Conservation (phyloP, 768 basidiomycete genomes). For the Lactarius tabidus region DNA sequence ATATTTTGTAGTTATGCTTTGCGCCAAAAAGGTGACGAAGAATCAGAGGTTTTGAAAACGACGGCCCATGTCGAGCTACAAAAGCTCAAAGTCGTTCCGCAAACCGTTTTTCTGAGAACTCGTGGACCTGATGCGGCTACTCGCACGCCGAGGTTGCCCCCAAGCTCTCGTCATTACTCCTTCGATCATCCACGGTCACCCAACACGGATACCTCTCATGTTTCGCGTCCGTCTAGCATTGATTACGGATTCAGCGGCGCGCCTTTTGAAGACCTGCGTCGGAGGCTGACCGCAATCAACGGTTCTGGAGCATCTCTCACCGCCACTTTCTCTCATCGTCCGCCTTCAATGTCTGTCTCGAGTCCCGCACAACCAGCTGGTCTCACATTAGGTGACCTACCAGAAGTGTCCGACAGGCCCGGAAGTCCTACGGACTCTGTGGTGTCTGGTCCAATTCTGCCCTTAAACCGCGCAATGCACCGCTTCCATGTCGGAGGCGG, state of each 20-base stretch:
- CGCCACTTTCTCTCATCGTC: conserved; percentile 37
- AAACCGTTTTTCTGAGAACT: conserved; percentile 83
- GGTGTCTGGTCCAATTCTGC: conserved; percentile 65
- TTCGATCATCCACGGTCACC: conserved; percentile 41
- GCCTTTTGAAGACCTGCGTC: conserved; percentile 74
- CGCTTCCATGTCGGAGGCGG: conserved; percentile 65
- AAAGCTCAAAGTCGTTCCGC: conserved; percentile 85
- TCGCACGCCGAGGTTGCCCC: conserved; percentile 36
- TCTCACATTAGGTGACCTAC: conserved; percentile 29
- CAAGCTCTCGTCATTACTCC: conserved; percentile 41
- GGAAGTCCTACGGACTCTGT: conserved; percentile 82
- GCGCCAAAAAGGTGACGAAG: conserved; percentile 57
- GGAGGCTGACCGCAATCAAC: conserved; percentile 71
- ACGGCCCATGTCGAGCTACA: conserved; percentile 72
- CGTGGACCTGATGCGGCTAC: conserved; percentile 39
- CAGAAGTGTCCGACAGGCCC: conserved; percentile 49
- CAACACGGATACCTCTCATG: conserved; percentile 46
- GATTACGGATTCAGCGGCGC: conserved; percentile 48
- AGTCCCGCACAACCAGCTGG: conserved; percentile 28
- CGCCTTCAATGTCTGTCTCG: conserved; percentile 29
- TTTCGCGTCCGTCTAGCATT: conserved; percentile 45
- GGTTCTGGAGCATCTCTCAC: conserved; percentile 63
- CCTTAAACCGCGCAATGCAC: conserved; percentile 52
- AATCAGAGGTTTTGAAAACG: conserved; percentile 59
- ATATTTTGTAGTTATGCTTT: conserved; percentile 55